These are phyloP conservation scores for Chalaropsis thielavioides DNA, from an alignment of 2,329 filamentous ascomycete genomes.

Conservation along the genomic window DNA sequence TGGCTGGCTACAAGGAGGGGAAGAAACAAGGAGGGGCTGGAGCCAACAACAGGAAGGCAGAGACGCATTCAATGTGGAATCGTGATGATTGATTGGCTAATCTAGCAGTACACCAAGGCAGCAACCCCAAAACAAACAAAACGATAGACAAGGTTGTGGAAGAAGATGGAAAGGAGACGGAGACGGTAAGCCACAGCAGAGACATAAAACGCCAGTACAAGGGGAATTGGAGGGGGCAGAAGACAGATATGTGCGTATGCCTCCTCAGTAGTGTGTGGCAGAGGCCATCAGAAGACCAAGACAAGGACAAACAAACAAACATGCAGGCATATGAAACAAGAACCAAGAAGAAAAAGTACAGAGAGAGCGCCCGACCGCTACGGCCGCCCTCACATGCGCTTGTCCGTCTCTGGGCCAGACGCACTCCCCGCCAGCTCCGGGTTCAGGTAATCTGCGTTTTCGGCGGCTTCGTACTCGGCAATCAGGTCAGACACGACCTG, in stretches of 20 bases:
- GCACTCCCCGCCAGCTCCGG: constrained; percentile 44
- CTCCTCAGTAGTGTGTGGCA: neutral
- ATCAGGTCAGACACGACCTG: constrained; percentile 86
- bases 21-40: neutral
- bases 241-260: neutral
- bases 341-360: neutral
- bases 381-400: constrained; percentile 9
- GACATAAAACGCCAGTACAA: neutral
- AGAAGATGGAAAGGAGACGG: neutral
- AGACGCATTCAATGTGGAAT: neutral
- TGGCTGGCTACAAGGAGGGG: too few species aligned
- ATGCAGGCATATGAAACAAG: too few species aligned
- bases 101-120: neutral
- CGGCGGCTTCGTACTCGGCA: constrained; percentile 88
- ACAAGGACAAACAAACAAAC: too few species aligned
- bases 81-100: neutral
- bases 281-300: neutral
- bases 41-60: neutral
- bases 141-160: neutral
- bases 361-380: neutral
- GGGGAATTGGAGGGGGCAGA: neutral
- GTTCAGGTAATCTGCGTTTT: constrained; percentile 78
- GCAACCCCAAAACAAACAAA: neutral
- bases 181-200: neutral
- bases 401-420: constrained; percentile 13